phyloP scores from a whole-genome alignment of 2,329 filamentous ascomycete genomes.

The Aspergillus hortae region DNA sequence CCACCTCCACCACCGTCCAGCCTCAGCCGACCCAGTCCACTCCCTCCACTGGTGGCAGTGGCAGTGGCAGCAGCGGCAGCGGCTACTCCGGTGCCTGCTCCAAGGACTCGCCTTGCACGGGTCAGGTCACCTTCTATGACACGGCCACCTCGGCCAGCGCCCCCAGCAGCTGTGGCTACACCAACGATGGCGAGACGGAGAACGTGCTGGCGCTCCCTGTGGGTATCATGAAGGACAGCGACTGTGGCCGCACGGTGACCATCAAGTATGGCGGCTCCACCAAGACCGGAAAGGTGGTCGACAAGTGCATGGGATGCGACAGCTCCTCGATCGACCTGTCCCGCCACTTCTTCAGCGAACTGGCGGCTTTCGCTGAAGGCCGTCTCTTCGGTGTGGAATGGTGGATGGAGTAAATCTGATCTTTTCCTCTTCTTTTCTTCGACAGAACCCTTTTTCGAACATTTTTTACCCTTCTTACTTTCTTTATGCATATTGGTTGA shows the following conservation, averaged over 20 bases:
- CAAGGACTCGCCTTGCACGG: conserved; percentile 36
- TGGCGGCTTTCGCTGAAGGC: conserved; percentile 39
- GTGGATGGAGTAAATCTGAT: conserved; percentile 33
- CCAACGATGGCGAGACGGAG: conserved; percentile 54
- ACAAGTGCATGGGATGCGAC: conserved; percentile 72
- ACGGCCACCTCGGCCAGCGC: conserved; percentile 58
- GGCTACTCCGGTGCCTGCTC: conserved; percentile 23
- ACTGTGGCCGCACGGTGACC: conserved; percentile 67
- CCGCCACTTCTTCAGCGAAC: conserved; percentile 52
- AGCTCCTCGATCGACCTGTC: conserved; percentile 58
- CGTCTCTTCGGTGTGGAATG: conserved; percentile 42
- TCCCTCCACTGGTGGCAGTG: not conserved
- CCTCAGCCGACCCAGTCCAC: not conserved
- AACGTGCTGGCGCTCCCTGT: conserved; percentile 68
- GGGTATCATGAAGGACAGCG: conserved; percentile 64
- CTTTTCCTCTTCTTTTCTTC: conserved; percentile 6
- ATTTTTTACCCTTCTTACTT: not conserved
- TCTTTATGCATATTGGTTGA: conserved; percentile 2
- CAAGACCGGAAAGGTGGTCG: conserved; percentile 58
- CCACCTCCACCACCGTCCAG: not conserved
- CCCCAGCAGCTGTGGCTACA: conserved; percentile 56
- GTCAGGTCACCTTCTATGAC: conserved; percentile 72
- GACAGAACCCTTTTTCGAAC: conserved; percentile 1
- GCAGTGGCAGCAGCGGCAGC: conserved; percentile 13
- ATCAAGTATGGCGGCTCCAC: conserved; percentile 60